Conservation (phyloP, 1,284 basidiomycete species). For the Cutaneotrichosporon dermatis region DNA sequence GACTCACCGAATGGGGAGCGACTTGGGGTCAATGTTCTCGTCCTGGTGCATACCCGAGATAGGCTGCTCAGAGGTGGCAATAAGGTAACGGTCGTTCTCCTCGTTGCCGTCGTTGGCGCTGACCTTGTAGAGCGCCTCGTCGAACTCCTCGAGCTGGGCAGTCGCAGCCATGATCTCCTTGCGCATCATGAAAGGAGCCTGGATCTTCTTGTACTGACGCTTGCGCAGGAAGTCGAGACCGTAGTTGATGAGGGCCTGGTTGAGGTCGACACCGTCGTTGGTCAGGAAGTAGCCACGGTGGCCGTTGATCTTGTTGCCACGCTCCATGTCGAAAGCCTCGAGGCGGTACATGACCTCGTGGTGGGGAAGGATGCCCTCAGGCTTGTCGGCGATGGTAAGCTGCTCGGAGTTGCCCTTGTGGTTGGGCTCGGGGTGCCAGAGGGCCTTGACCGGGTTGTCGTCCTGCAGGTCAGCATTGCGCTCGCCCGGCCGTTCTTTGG, state of each 20-base stretch:
- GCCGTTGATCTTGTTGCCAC: conserved; percentile 88
- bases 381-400: conserved; percentile 56
- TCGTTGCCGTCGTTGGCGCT: conserved; percentile 56
- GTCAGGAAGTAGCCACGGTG: conserved; percentile 96
- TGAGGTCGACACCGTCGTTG: conserved; percentile 93
- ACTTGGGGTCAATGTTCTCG: conserved; percentile 95
- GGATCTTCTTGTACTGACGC: conserved; percentile 84
- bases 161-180: conserved; percentile 97
- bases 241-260: conserved; percentile 93
- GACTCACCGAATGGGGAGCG: conserved; percentile 79
- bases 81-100: conserved; percentile 97
- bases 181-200: conserved; percentile 98
- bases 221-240: conserved; percentile 87
- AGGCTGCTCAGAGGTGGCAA: conserved; percentile 97
- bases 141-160: conserved; percentile 94
- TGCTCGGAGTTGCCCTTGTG: conserved; percentile 52
- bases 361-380: conserved; percentile 77
- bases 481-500: neutral
- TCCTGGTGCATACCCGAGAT: conserved; percentile 93
- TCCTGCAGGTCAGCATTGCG: conserved; percentile 55
- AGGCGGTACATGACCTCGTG: conserved; percentile 92
- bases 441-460: conserved; percentile 75
- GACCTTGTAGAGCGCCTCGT: conserved; percentile 96
- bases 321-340: conserved; percentile 92
- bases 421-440: conserved; percentile 81